Evolutionary conservation across 805 yeast genomes (phyloP), one percentile per base, ranked within the genome.

Genomic region (Suhomyces emberorum): DNA sequence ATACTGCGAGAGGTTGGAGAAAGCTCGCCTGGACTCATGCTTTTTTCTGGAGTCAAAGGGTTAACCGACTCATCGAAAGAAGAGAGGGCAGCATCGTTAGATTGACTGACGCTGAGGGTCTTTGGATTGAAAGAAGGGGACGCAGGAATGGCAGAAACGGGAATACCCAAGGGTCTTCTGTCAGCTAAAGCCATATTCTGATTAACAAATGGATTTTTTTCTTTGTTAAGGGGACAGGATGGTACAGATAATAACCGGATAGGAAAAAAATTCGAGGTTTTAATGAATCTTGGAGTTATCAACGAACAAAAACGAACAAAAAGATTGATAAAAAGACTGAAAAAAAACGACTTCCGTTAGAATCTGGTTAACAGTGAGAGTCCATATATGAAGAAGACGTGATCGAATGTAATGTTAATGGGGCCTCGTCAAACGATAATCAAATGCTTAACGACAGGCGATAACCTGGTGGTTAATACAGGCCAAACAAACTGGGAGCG

Each of bases 101-200:
- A 11, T 23, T 15, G 21, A 11, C 22, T 12, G 24, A 32, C 25
- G 34, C 43, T 47, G 41, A 55, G 51, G 22, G 59, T 43, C 32
- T 48, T 51, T 15, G 69, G 56, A 38, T 62, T 61, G 46, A 61
- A 67, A 15, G 72, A 57, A 7, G 73, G 73, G 5, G 70, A 57
- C 25, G 72, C 64, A 14, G 75, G 71, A 9, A 72, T 57, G 14
- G 76, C 69, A 30, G 73, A 57, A 16, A 69, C 70, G 30, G 80
- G 75, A 48, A 77, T 64, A 23, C 71, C 75, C 35, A 76, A 68
- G 18, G 83, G 83, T 69, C 82, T 76, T 66, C 81, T 73, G 54
- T 78, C 80, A 43, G 84, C 78, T 62, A 78, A 69, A 39, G 84
- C 84, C 84, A 78, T 78, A 30, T 28, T 55, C 30, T 28, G 15